Conservation (phyloP, 2,329 filamentous ascomycete genomes). For the Fusarium camptoceras region DNA sequence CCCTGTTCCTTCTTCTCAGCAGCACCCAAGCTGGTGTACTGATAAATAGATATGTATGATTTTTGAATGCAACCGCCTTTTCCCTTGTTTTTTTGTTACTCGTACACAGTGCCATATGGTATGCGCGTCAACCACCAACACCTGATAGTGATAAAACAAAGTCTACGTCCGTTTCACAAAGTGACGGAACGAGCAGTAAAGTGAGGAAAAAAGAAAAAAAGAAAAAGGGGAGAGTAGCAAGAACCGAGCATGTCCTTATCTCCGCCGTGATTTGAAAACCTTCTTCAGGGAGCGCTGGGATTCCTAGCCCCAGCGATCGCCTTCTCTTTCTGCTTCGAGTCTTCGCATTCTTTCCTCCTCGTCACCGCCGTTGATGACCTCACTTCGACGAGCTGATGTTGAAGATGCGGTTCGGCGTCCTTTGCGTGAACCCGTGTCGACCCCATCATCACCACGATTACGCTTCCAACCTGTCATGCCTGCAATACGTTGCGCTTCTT, state of each 20-base stretch:
- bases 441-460: constrained; percentile 58
- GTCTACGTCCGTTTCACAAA: not conserved
- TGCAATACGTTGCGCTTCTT: constrained; percentile 75
- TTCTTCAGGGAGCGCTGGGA: constrained; percentile 17
- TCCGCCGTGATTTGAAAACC: constrained; percentile 7
- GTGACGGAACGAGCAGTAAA: not conserved
- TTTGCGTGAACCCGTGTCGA: constrained; percentile 56
- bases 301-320: constrained; percentile 59
- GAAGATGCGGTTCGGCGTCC: constrained; percentile 53
- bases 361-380: constrained; percentile 60
- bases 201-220: not conserved
- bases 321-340: constrained; percentile 70
- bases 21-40: constrained; percentile 7
- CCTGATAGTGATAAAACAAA: constrained; percentile 17
- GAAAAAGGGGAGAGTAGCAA: not conserved
- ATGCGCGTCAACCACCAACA: constrained; percentile 25
- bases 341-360: constrained; percentile 66
- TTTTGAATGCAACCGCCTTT: constrained; percentile 9
- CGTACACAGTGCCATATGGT: constrained; percentile 21
- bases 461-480: constrained; percentile 65
- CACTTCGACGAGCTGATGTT: constrained; percentile 56
- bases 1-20: not conserved
- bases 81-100: constrained; percentile 21
- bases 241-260: constrained; percentile 9
- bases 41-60: constrained; percentile 13